These are phyloP conservation scores for Macrocybe gigantea DNA, from an alignment of 768 basidiomycete genomes.

Conservation along the genomic window DNA sequence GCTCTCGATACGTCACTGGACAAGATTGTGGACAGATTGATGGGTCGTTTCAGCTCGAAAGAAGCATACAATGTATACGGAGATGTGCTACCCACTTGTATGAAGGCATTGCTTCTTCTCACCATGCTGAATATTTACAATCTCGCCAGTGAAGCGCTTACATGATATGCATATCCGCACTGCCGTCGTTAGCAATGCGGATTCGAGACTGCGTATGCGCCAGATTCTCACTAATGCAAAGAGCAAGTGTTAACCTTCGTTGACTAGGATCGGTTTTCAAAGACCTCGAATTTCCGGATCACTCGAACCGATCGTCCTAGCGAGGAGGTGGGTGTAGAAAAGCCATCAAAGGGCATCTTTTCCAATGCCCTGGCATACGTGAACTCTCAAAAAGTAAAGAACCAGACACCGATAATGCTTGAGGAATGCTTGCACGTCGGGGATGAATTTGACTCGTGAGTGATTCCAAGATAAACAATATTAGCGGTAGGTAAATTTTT, in stretches of 20 bases:
- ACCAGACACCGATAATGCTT: slow-evolving; percentile 19
- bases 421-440: slow-evolving; percentile 65
- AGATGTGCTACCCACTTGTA: slow-evolving; percentile 43
- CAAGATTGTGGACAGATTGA: slow-evolving; percentile 54
- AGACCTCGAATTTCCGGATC: slow-evolving; percentile 49
- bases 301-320: slow-evolving; percentile 61
- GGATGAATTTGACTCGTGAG: slow-evolving; percentile 64
- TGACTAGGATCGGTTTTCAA: slow-evolving; percentile 41
- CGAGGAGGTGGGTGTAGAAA: slow-evolving; percentile 64
- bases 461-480: not conserved
- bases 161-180: slow-evolving; percentile 38
- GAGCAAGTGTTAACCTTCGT: not conserved
- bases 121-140: not conserved
- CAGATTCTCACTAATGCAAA: not conserved
- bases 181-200: slow-evolving; percentile 68
- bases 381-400: slow-evolving; percentile 8
- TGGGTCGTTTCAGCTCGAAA: slow-evolving; percentile 62
- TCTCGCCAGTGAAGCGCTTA: slow-evolving; percentile 28
- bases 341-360: slow-evolving; percentile 61
- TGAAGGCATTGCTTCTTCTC: slow-evolving; percentile 9
- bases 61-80: slow-evolving; percentile 63
- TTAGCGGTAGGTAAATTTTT: not conserved
- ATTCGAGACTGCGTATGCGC: slow-evolving; percentile 61
- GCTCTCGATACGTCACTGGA: slow-evolving; percentile 48
- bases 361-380: slow-evolving; percentile 32